Percentiles rank a stretch among this genome's conserved stretches.
Conservation (phyloP, 1,139 yeast genomes). For the Martiniozyma asiatica region DNA sequence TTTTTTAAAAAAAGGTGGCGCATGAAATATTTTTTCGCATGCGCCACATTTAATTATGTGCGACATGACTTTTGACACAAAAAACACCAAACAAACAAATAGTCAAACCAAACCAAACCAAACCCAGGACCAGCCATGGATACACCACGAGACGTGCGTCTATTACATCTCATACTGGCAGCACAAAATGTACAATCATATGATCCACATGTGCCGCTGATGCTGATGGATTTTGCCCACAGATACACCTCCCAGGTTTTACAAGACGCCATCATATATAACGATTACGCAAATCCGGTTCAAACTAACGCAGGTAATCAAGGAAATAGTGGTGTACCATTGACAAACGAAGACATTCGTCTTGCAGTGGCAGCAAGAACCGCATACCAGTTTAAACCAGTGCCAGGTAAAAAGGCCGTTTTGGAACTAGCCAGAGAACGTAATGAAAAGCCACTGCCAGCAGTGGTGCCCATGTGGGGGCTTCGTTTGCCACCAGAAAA, state of each 20-base stretch:
- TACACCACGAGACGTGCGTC: constrained; percentile 77
- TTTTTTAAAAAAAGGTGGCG: too few relatives aligned
- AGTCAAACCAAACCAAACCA: too few relatives aligned
- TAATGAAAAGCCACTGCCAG: constrained; percentile 81
- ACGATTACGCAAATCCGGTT: constrained; percentile 57
- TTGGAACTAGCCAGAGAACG: constrained; percentile 87
- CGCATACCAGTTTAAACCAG: constrained; percentile 88
- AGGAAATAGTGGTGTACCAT: constrained; percentile 31
- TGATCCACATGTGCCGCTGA: constrained; percentile 91
- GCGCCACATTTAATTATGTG: too few relatives aligned
- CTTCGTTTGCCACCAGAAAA: constrained; percentile 93
- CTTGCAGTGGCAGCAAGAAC: constrained; percentile 89
- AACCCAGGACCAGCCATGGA: too few relatives aligned
- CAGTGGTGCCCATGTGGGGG: constrained; percentile 88
- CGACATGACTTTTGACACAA: too few relatives aligned
- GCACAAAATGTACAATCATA: constrained; percentile 87
- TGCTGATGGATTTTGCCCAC: constrained; percentile 92
- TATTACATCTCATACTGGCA: constrained; percentile 81
- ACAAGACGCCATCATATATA: constrained; percentile 79
- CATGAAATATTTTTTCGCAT: too few relatives aligned
- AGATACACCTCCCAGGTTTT: constrained; percentile 77
- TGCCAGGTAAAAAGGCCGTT: constrained; percentile 82
- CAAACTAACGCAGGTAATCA: constrained; percentile 26
- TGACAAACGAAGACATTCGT: constrained; percentile 81
- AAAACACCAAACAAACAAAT: too few relatives aligned